These are phyloP conservation scores for Zymoseptoria pseudotritici DNA, from an alignment of 2,329 filamentous ascomycete genomes.

Conservation along the genomic window DNA sequence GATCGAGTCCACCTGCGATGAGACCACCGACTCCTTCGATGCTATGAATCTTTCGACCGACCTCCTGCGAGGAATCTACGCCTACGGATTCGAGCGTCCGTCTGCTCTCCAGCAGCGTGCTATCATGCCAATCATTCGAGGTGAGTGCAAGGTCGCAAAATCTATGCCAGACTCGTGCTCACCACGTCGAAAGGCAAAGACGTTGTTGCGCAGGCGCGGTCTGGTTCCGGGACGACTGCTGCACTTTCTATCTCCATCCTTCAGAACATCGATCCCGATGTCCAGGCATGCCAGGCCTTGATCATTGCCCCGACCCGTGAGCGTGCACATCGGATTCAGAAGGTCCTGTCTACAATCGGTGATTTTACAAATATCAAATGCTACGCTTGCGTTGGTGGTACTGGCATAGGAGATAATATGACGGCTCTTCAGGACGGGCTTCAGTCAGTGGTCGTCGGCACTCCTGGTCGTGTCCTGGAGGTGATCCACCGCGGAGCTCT, in stretches of 20 bases:
- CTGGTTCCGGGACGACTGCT: slow-evolving; percentile 98
- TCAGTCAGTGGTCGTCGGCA: slow-evolving; percentile 86
- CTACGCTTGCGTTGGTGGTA: slow-evolving; percentile 98
- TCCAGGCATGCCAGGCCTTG: slow-evolving; percentile 96
- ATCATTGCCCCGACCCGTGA: slow-evolving; percentile 97
- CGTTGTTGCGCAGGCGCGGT: slow-evolving; percentile 99
- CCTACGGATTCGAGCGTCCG: slow-evolving; percentile 99
- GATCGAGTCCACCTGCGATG: slow-evolving; percentile 99
- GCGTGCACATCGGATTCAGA: slow-evolving; percentile 98
- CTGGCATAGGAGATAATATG: slow-evolving; percentile 97
- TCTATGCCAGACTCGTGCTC: no score
- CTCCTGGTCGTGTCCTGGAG: slow-evolving; percentile 95
- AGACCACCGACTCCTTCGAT: slow-evolving; percentile 98
- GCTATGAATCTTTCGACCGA: slow-evolving; percentile 95
- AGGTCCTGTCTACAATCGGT: slow-evolving; percentile 96
- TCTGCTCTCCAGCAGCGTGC: slow-evolving; percentile 99
- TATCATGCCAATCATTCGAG: slow-evolving; percentile 99
- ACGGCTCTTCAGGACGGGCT: slow-evolving; percentile 92
- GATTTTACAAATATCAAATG: slow-evolving; percentile 99
- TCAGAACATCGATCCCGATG: slow-evolving; percentile 91
- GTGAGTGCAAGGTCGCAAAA: slow-evolving; percentile 45
- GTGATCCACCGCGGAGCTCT: slow-evolving; percentile 99
- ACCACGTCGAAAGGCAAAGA: slow-evolving; percentile 62
- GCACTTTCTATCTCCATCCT: slow-evolving; percentile 99
- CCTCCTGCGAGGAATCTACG: slow-evolving; percentile 97